Conservation (phyloP, 2,329 filamentous ascomycete species). For the Talaromyces sp. region DNA sequence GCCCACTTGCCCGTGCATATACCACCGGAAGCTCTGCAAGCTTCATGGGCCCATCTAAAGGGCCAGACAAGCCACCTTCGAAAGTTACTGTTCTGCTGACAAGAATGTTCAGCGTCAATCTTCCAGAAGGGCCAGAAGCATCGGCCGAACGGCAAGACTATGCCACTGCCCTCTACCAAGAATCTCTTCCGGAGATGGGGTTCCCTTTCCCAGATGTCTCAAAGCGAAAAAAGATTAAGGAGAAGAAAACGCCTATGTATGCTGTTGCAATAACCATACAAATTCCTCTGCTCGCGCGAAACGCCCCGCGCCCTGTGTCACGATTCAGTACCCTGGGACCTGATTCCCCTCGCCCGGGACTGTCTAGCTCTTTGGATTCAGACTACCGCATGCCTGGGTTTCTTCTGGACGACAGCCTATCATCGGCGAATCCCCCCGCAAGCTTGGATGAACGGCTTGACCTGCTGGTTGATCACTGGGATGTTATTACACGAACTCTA, state of each 20-base stretch:
- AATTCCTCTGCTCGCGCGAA: constrained; percentile 48
- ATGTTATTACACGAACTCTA: constrained; percentile 60
- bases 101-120: constrained; percentile 60
- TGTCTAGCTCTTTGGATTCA: constrained; percentile 47
- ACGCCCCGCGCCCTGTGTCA: constrained; percentile 38
- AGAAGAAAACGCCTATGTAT: constrained; percentile 61
- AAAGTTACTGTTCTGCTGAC: constrained; percentile 60
- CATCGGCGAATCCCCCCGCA: constrained; percentile 50
- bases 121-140: constrained; percentile 50
- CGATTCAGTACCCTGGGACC: constrained; percentile 37
- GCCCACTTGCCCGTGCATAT: constrained; percentile 41
- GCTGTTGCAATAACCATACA: constrained; percentile 61
- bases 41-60: constrained; percentile 24
- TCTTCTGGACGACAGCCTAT: constrained; percentile 44
- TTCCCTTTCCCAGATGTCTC: constrained; percentile 43
- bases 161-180: constrained; percentile 34
- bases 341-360: constrained; percentile 35
- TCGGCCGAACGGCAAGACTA: constrained; percentile 38
- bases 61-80: constrained; percentile 42
- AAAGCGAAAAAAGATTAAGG: constrained; percentile 52
- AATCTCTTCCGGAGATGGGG: constrained; percentile 37
- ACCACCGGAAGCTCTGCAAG: constrained; percentile 41
- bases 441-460: constrained; percentile 59
- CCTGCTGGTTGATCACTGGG: constrained; percentile 61
- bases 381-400: constrained; percentile 42